Evolutionary conservation across 2,329 filamentous ascomycete species (phyloP).

Genomic region (Xylariaceae sp.): DNA sequence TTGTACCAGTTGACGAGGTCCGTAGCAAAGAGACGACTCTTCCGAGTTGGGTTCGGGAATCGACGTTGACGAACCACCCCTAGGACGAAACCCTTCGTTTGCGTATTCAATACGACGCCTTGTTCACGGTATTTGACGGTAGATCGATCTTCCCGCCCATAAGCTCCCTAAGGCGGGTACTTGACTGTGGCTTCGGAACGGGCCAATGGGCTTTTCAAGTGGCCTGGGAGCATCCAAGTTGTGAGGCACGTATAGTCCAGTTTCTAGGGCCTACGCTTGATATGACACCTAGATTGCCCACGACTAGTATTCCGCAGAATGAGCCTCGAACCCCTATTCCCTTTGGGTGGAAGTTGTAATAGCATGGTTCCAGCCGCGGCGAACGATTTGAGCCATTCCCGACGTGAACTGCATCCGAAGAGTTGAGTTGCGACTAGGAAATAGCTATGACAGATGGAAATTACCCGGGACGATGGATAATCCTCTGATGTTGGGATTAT

Average conservation of each 20-base stretch:
- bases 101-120: constrained; percentile 63
- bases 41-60: constrained; percentile 6
- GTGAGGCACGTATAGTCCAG: constrained; percentile 54
- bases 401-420: constrained; percentile 1
- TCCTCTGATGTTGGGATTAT: constrained; percentile 11
- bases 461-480: constrained; percentile 3
- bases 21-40: constrained; percentile 17
- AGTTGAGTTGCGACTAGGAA: background rate
- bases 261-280: constrained; percentile 15
- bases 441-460: constrained; percentile 1
- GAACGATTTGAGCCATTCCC: background rate
- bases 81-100: constrained; percentile 71
- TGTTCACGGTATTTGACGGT: constrained; percentile 66
- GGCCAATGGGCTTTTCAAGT: constrained; percentile 70
- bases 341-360: constrained; percentile 1
- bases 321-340: constrained; percentile 1
- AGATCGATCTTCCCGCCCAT: constrained; percentile 72
- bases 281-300: constrained; percentile 1
- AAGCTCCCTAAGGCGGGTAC: constrained; percentile 56
- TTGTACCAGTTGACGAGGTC: constrained; percentile 73
- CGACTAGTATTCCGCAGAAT: background rate
- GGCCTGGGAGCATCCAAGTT: constrained; percentile 64
- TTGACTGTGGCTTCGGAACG: constrained; percentile 76
- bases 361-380: background rate
- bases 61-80: constrained; percentile 14